Evolutionary conservation across 495 filamentous ascomycete genomes (phyloP).

Genomic region (Hypoxylon cercidicola): DNA sequence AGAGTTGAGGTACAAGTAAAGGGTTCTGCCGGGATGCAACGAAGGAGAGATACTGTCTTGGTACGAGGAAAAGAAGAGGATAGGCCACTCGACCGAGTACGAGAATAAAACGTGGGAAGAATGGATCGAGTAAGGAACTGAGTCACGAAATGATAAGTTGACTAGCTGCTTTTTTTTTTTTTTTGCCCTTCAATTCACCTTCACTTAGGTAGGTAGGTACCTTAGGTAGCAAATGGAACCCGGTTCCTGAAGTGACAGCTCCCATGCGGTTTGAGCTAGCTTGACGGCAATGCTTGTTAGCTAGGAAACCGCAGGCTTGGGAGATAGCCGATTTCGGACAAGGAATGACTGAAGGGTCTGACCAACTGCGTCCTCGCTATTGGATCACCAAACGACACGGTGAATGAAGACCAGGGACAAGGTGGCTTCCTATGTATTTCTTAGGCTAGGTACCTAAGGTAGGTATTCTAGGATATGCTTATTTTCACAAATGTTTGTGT

Average conservation of each 20-base stretch:
- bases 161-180: conserved; percentile 18
- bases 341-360: conserved; percentile 10
- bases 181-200: conserved; percentile 27
- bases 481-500: too few species aligned
- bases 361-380: conserved; percentile 25
- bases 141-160: conserved; percentile 31
- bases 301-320: conserved; percentile 12
- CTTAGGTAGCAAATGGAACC: neutral
- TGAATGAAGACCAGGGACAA: neutral
- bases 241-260: too few species aligned
- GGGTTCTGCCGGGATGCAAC: neutral
- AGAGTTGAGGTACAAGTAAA: conserved; percentile 7
- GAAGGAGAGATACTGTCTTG: conserved; percentile 3
- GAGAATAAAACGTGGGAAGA: neutral
- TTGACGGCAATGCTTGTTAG: conserved; percentile 12
- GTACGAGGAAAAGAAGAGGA: conserved; percentile 4
- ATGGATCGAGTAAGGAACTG: conserved; percentile 17
- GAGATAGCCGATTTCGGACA: conserved; percentile 39
- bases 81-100: conserved; percentile 23
- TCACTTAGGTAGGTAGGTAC: neutral
- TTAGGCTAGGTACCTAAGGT: too few species aligned
- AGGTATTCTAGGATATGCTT: too few species aligned
- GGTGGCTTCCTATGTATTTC: too few species aligned
- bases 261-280: conserved; percentile 12
- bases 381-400: conserved; percentile 22